Conservation (phyloP, 2,329 filamentous ascomycete genomes). For the Neofusicoccum sp. region DNA sequence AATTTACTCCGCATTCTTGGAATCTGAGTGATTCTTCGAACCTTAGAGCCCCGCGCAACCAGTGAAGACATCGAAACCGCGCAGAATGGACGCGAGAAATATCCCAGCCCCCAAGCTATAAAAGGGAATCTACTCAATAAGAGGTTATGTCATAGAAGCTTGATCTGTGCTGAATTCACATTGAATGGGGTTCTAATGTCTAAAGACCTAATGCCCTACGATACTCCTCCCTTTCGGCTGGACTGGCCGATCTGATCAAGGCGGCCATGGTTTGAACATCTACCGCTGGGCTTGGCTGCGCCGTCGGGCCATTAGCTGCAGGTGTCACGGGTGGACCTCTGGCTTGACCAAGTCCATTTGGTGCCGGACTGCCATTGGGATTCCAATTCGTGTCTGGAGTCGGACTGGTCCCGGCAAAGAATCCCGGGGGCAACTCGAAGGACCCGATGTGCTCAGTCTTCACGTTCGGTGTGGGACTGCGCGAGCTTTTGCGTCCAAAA, state of each 20-base stretch:
- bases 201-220: not conserved
- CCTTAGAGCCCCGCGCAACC: not conserved
- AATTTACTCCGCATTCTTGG: too few species aligned
- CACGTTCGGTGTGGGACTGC: conserved; percentile 4
- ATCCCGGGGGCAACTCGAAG: not conserved
- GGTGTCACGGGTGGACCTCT: not conserved
- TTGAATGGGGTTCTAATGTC: not conserved
- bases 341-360: not conserved
- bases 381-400: not conserved
- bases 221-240: not conserved
- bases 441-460: conserved; percentile 5
- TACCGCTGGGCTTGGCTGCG: not conserved
- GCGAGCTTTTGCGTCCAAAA: not conserved
- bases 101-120: not conserved
- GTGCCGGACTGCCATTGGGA: not conserved
- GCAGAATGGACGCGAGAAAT: not conserved
- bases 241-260: not conserved
- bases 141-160: not conserved
- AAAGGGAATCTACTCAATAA: too few species aligned
- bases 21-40: too few species aligned
- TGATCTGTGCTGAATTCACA: not conserved
- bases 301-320: not conserved
- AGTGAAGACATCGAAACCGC: not conserved
- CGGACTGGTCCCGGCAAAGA: not conserved
- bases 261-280: not conserved